Evolutionary conservation across 164 flowering plant genomes (phyloP), one percentile per base, ranked within the genome.

Genomic region (Sedum album): DNA sequence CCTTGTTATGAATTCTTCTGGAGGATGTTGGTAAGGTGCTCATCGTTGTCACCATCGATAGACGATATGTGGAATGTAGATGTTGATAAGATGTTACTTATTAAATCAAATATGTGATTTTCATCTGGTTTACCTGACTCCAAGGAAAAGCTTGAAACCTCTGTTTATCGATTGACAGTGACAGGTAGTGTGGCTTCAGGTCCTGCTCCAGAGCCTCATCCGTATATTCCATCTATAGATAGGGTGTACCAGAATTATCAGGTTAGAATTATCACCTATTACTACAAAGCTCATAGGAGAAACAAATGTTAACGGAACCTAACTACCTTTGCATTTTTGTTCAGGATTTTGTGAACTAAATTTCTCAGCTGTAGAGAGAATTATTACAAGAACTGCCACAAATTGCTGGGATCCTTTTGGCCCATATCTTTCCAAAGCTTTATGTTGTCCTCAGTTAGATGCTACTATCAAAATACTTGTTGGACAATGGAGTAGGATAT

Each of bases 401-500:
- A 90, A 89, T 71, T 89, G 96, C 74, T 78, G 77, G 75, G 78
- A 75, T 39, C 69, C 69, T 20, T 82, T 87, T 79, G 96, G 91
- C 20, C 84, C 88, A 30, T 75, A 75, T 69, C 73, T 89, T 36
- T 89, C 91, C 33, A 86, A 87, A 77, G 89, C 83, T 51, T 76
- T 87, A 48, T 89, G 96, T 70, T 89, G 96, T 66, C 96, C 96
- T 7, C 93, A 87, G 66, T 71, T 87, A 68, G 82, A 82, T 55
- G 84, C 93, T 62, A 82, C 79, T 23, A 66, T 89, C 11, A 77
- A 60, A 10, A 75, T 87, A 70, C 89, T 89, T 38, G 68, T 85
- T 65, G 96, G 96, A 2, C 88, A 82, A 66, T 81, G 82, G 42
- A 87, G 96, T 71, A 82, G 79, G 75, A 30, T 65, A 28, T 80